Evolutionary conservation across 2,329 filamentous ascomycete species (phyloP).

Genomic region (Graphilbum ipis-grandicollis): DNA sequence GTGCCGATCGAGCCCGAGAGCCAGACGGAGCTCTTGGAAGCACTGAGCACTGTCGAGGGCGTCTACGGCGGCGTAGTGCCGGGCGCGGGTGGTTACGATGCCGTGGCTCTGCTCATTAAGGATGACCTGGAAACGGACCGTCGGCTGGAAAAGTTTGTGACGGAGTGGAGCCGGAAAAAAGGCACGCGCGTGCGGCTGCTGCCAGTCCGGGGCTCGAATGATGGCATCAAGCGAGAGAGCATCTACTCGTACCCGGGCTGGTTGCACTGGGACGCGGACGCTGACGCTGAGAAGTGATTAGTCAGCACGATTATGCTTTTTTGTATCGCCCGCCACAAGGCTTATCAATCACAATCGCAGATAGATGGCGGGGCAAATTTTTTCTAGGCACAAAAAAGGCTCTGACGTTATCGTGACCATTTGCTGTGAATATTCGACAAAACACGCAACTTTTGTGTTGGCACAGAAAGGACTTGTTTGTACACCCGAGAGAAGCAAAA

Average conservation of each 20-base stretch:
- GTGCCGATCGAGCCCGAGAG: conserved; percentile 80
- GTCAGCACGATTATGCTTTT: no score
- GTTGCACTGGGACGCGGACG: no score
- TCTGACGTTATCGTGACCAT: no score
- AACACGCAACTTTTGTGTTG: conserved; percentile 7
- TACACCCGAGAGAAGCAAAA: not conserved
- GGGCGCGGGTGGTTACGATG: conserved; percentile 87
- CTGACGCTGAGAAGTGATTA: no score
- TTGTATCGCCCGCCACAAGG: not conserved
- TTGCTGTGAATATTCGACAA: no score
- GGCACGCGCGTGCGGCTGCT: conserved; percentile 51
- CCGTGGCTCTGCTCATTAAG: conserved; percentile 61
- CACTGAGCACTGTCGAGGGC: conserved; percentile 54
- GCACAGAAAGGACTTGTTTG: not conserved
- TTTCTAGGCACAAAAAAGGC: conserved; percentile 2
- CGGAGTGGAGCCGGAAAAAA: conserved; percentile 43
- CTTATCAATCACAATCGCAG: conserved; percentile 5
- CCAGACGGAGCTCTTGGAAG: conserved; percentile 74
- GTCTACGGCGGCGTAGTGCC: conserved; percentile 87
- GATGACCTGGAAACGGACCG: conserved; percentile 50
- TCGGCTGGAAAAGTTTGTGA: conserved; percentile 43
- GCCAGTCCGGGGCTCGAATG: conserved; percentile 53
- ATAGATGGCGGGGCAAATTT: conserved; percentile 7
- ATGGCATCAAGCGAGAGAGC: conserved; percentile 38
- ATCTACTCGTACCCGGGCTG: conserved; percentile 25